Percentiles rank a stretch among this genome's conserved stretches.
Evolutionary conservation across 1,139 yeast genomes (phyloP).

Genomic region (Magnusiomyces tetraspermus): DNA sequence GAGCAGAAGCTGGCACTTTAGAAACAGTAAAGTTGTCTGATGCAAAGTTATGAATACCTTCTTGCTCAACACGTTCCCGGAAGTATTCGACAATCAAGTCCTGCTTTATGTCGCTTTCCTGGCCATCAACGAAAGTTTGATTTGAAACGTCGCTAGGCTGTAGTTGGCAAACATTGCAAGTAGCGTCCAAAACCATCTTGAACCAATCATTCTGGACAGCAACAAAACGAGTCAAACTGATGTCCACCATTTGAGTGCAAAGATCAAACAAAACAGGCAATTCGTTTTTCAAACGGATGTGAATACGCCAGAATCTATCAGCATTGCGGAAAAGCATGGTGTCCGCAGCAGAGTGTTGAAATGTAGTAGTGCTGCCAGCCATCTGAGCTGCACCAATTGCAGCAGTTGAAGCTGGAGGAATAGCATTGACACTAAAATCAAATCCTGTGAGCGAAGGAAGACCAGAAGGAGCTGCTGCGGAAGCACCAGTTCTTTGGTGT

Average conservation of each 20-base stretch:
- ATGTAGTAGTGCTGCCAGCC: constrained; percentile 5
- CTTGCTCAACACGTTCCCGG: background rate
- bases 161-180: constrained; percentile 19
- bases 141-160: background rate
- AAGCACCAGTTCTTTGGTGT: background rate
- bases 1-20: background rate
- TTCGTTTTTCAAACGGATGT: constrained; percentile 24
- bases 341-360: constrained; percentile 4
- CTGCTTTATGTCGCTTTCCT: background rate
- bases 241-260: constrained; percentile 22
- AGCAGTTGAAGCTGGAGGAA: background rate
- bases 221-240: constrained; percentile 20
- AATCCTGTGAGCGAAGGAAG: background rate
- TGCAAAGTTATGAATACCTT: background rate
- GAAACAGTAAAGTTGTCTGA: background rate
- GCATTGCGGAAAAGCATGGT: constrained; percentile 16
- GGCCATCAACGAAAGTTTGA: background rate
- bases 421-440: background rate
- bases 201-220: constrained; percentile 25
- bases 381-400: background rate
- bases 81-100: background rate
- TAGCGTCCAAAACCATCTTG: constrained; percentile 22
- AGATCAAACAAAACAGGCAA: constrained; percentile 23
- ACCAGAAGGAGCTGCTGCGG: background rate
- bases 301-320: constrained; percentile 22